Conservation (phyloP, 2,329 filamentous ascomycete species). For the Periconia sp. region DNA sequence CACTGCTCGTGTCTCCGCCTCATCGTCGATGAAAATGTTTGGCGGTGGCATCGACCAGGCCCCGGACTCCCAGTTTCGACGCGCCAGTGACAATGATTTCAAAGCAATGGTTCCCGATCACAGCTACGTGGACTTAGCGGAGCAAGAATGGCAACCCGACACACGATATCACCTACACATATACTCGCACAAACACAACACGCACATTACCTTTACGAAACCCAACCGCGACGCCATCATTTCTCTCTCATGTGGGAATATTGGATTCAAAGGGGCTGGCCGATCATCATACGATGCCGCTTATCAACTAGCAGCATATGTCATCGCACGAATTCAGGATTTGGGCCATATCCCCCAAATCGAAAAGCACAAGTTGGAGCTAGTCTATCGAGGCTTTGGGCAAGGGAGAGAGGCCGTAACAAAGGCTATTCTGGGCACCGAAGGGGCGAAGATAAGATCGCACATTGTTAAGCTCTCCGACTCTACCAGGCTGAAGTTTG, state of each 20-base stretch:
- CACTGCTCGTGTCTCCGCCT: conserved; percentile 19
- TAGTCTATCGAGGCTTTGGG: conserved; percentile 84
- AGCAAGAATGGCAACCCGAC: conserved; percentile 34
- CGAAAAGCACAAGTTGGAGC: conserved; percentile 58
- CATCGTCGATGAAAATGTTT: conserved; percentile 12
- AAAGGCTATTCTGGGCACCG: conserved; percentile 84
- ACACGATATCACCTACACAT: conserved; percentile 86
- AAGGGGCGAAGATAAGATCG: conserved; percentile 73
- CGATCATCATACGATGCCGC: conserved; percentile 86
- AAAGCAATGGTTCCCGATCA: conserved; percentile 21
- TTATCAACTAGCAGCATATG: conserved; percentile 84
- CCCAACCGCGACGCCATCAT: conserved; percentile 79
- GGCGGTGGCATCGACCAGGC: conserved; percentile 7
- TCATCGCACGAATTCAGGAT: conserved; percentile 82
- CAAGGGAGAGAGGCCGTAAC: conserved; percentile 82
- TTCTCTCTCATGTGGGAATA: conserved; percentile 78
- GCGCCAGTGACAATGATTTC: conserved; percentile 9
- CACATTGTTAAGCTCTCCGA: conserved; percentile 82
- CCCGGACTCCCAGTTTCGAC: conserved; percentile 20
- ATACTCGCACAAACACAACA: conserved; percentile 89
- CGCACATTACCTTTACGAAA: conserved; percentile 84
- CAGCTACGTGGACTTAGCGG: conserved; percentile 16
- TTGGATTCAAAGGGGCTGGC: conserved; percentile 85
- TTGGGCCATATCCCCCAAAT: conserved; percentile 69
- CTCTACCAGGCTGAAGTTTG: conserved; percentile 90